These are phyloP conservation scores for Plenodomus tracheiphilus DNA, from an alignment of 2,329 filamentous ascomycete genomes.

Conservation along the genomic window DNA sequence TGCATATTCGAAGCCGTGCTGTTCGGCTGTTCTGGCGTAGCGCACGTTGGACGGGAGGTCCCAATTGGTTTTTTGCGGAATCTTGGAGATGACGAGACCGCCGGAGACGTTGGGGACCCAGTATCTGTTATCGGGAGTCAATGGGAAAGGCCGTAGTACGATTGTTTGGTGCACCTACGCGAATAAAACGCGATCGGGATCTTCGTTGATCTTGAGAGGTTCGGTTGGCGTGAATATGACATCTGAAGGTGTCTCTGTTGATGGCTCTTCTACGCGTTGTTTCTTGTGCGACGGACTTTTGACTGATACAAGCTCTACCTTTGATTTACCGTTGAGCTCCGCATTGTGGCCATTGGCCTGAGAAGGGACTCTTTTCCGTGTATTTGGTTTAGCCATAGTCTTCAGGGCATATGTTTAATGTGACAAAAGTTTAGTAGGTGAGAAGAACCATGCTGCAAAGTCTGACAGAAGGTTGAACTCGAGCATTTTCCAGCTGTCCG, in stretches of 20 bases:
- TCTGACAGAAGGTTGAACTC: no score
- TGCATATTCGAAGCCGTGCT: slow-evolving; percentile 56
- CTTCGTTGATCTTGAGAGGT: slow-evolving; percentile 45
- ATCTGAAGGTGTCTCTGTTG: not conserved
- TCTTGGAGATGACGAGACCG: slow-evolving; percentile 57
- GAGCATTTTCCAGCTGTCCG: no score
- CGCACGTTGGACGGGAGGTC: slow-evolving; percentile 53
- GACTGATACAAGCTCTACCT: no score
- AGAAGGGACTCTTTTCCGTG: no score
- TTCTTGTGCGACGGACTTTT: not conserved
- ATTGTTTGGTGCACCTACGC: slow-evolving; percentile 30
- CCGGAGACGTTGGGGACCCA: slow-evolving; percentile 61
- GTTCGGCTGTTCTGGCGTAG: slow-evolving; percentile 56
- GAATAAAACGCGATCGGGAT: slow-evolving; percentile 51
- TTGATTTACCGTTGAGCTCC: no score
- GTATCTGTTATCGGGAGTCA: slow-evolving; percentile 41
- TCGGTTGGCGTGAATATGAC: slow-evolving; percentile 25
- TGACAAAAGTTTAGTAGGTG: no score
- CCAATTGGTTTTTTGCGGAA: slow-evolving; percentile 55
- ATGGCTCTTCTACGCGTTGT: slow-evolving; percentile 3
- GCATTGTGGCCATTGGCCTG: no score
- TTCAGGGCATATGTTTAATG: no score
- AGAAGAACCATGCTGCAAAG: no score
- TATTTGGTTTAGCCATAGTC: not conserved
- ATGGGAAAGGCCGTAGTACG: not conserved